Evolutionary conservation across 2,329 filamentous ascomycete genomes (phyloP).

Genomic region (Colletotrichum orchidophilum): DNA sequence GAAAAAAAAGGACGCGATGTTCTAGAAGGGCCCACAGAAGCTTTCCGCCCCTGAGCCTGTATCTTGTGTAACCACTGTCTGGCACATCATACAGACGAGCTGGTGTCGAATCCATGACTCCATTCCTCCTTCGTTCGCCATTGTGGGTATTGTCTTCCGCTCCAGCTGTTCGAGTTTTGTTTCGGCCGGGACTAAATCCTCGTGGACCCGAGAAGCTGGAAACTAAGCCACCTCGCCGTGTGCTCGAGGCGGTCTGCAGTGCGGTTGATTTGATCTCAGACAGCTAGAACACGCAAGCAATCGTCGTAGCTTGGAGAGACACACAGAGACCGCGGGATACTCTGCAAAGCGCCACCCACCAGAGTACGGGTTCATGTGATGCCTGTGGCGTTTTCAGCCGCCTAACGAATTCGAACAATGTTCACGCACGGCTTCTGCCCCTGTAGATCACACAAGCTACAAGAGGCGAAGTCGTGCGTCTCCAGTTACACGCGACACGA

Average conservation of each 20-base stretch:
- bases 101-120: constrained; percentile 7
- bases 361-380: background rate
- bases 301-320: background rate
- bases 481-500: background rate
- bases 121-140: background rate
- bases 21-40: constrained; percentile 24
- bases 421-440: constrained; percentile 8
- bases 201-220: constrained; percentile 2
- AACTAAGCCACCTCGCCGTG: background rate
- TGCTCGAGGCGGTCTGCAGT: background rate
- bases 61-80: constrained; percentile 21
- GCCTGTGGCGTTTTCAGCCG: background rate
- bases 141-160: background rate
- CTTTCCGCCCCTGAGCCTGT: constrained; percentile 10
- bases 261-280: background rate
- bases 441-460: background rate
- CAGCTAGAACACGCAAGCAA: background rate
- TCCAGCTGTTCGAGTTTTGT: constrained; percentile 27
- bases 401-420: background rate
- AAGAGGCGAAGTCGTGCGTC: background rate
- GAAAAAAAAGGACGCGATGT: constrained; percentile 14
- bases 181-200: constrained; percentile 19
- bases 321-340: background rate
- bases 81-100: constrained; percentile 15
- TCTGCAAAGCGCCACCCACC: background rate